Evolutionary conservation across 176 grass and related monocot species (phyloP).

Genomic region (Stipa capillata): DNA sequence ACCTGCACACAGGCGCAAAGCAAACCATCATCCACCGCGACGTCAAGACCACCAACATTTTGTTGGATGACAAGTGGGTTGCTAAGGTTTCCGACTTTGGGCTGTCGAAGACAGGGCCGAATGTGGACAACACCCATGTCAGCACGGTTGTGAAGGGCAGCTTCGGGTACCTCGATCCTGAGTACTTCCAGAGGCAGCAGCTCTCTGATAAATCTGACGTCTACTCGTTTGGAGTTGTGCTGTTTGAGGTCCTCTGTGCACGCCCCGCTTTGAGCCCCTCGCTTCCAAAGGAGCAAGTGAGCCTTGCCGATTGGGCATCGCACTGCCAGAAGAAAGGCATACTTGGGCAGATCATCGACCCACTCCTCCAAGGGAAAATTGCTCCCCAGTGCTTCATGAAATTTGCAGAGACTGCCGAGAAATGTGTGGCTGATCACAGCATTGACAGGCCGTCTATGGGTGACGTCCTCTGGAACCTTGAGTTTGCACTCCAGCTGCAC

Average conservation of each 20-base stretch:
- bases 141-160: constrained; percentile 65
- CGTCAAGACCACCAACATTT: constrained; percentile 61
- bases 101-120: constrained; percentile 33
- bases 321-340: constrained; percentile 48
- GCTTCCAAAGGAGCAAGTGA: constrained; percentile 52
- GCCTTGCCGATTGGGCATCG: constrained; percentile 52
- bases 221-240: constrained; percentile 60
- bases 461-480: constrained; percentile 62
- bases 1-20: constrained; percentile 55
- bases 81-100: constrained; percentile 65
- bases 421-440: constrained; percentile 36
- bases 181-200: constrained; percentile 49
- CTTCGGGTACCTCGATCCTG: constrained; percentile 58
- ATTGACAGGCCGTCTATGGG: constrained; percentile 45
- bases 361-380: constrained; percentile 39
- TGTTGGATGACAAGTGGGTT: constrained; percentile 55
- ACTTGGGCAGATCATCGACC: constrained; percentile 46
- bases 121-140: constrained; percentile 40
- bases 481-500: constrained; percentile 55
- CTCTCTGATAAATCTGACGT: constrained; percentile 70
- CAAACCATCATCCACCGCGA: constrained; percentile 60
- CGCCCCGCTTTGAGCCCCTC: constrained; percentile 16
- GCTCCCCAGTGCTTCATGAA: constrained; percentile 41
- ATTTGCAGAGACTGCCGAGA: constrained; percentile 42
- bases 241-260: constrained; percentile 54